Evolutionary conservation across 2,329 filamentous ascomycete genomes (phyloP), one percentile per base, ranked within the genome.

Genomic region (Fusarium nodosum): DNA sequence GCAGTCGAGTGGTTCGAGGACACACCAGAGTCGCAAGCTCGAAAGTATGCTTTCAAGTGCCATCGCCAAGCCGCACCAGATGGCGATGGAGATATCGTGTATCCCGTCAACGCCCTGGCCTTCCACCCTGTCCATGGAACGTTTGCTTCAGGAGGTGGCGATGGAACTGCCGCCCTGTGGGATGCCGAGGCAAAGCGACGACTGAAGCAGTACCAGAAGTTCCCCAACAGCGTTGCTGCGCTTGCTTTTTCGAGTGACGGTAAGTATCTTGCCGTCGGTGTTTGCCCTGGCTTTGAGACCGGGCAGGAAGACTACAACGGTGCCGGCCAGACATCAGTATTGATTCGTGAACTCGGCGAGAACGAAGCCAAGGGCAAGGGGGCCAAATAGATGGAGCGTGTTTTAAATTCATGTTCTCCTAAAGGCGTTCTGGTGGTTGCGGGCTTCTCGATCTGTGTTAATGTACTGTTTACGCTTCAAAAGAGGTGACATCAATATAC

Each of bases 31-130:
- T 94, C 92, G 6, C 94, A 98, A 82, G 91, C 92, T 39, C 88
- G 94, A 71, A 98, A 97, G 80, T 99, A 98, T 79, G 96, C 96
- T 16, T 99, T 99, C 88, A 99, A 99, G 81, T 99, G 96, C 81
- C 96, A 99, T 81, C 88, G 96, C 7, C 93, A 97, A 79, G 86
- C 89, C 2, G 85, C 84, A 12, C 81, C 88, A 3, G 86, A 90
- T 41, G 85, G 86, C 12, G 86, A 87, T 39, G 89, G 85, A 31
- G 94, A 97, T 75, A 86, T 97, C 7, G 93, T 97, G 5, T 97
- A 94, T 76, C 94, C 94, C 0, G 94, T 97, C 72, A 96, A 97
- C 77, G 91, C 94, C 4, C 86, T 97, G 10, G 89, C 93, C 1
- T 97, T 97, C 82, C 94, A 97, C 79, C 93, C 93, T 0, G 81